Evolutionary conservation across 2,329 filamentous ascomycete species (phyloP).

Genomic region (Aspergillus latus): DNA sequence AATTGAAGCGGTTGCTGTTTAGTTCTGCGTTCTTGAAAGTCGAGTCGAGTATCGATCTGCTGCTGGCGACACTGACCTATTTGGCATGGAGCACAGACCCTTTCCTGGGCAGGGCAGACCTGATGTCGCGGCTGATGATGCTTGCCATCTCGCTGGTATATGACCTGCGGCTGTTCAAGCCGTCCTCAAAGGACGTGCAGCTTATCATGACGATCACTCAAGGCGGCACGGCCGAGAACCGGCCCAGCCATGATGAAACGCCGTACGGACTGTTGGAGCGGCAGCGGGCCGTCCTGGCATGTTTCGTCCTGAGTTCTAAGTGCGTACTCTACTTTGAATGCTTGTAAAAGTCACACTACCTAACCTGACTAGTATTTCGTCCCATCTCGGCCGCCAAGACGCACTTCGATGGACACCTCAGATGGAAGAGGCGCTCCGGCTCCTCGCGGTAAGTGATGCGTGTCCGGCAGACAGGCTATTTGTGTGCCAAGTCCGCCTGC

Average conservation of each 20-base stretch:
- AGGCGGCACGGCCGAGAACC: conserved; percentile 22
- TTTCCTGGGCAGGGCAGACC: conserved; percentile 33
- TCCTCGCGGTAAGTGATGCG: conserved; percentile 27
- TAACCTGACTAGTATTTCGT: conserved; percentile 29
- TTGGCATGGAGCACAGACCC: conserved; percentile 40
- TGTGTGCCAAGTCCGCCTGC: conserved; percentile 39
- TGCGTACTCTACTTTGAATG: conserved; percentile 11
- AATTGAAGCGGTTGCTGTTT: conserved; percentile 34
- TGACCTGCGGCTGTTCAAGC: conserved; percentile 38
- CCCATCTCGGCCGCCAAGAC: conserved; percentile 36
- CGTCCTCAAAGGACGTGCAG: conserved; percentile 30
- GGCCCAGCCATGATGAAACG: conserved; percentile 16
- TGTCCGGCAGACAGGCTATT: conserved; percentile 33
- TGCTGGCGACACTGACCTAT: conserved; percentile 40
- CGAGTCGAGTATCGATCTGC: conserved; percentile 37
- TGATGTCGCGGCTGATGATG: conserved; percentile 39
- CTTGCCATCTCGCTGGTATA: conserved; percentile 40
- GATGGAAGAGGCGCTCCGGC: conserved; percentile 39
- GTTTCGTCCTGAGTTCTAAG: conserved; percentile 35
- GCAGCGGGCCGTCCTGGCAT: conserved; percentile 32
- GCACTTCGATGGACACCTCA: conserved; percentile 40
- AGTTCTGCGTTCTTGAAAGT: conserved; percentile 30
- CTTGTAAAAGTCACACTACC: conserved; percentile 12
- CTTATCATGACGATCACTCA: conserved; percentile 34
- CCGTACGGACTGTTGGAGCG: conserved; percentile 24